Conservation (phyloP, 2,329 filamentous ascomycete genomes). For the Fusarium solani-melongenae region DNA sequence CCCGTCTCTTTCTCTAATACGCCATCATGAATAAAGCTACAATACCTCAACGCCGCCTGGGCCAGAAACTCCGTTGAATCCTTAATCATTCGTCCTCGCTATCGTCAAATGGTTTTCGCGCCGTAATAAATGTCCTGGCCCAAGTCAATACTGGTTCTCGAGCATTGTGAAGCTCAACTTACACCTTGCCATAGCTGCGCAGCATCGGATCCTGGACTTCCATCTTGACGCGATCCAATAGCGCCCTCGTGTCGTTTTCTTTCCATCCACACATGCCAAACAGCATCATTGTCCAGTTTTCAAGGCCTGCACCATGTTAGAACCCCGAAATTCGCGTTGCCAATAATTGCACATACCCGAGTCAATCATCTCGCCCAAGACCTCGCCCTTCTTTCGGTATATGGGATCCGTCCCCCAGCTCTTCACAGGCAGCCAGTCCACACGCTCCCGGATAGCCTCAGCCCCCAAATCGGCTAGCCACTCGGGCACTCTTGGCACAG, state of each 20-base stretch:
- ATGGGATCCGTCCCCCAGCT: slow-evolving; percentile 54
- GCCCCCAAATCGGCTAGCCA: slow-evolving; percentile 53
- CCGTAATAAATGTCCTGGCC: slow-evolving; percentile 47
- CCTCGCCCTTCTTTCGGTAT: slow-evolving; percentile 49
- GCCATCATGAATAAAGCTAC: background rate
- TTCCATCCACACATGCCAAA: slow-evolving; percentile 48
- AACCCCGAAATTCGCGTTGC: background rate
- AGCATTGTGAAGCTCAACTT: slow-evolving; percentile 10
- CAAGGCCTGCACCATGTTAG: slow-evolving; percentile 36
- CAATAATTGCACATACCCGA: slow-evolving; percentile 44
- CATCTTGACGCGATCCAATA: slow-evolving; percentile 46
- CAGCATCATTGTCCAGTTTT: slow-evolving; percentile 48
- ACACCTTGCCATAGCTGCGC: slow-evolving; percentile 48
- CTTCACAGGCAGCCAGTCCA: slow-evolving; percentile 55
- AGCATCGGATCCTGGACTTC: slow-evolving; percentile 46
- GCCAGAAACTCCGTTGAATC: slow-evolving; percentile 23
- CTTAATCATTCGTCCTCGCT: background rate
- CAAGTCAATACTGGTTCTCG: background rate
- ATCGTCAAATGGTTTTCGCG: slow-evolving; percentile 41
- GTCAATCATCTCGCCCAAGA: slow-evolving; percentile 51
- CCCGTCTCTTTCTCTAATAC: background rate
- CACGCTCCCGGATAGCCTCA: slow-evolving; percentile 53
- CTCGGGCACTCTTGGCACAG: slow-evolving; percentile 48
- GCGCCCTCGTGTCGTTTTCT: slow-evolving; percentile 45
- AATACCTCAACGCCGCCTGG: slow-evolving; percentile 12